Evolutionary conservation across 176 grass and related monocot species (phyloP), one percentile per base, ranked within the genome.

Genomic region (Typha latifolia): DNA sequence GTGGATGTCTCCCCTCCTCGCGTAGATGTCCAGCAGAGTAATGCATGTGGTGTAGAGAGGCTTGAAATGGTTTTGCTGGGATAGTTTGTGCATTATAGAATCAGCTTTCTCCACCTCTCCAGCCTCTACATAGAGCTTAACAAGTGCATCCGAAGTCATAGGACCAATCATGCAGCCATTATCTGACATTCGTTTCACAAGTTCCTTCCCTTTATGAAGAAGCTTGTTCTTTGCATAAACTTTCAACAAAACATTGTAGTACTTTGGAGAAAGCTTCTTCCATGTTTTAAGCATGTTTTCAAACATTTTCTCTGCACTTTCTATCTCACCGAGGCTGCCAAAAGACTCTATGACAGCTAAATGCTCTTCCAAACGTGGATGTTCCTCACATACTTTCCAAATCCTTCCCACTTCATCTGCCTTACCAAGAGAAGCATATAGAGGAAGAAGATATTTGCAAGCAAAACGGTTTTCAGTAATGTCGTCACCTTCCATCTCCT

Each of bases 321-420:
- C 73, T 3, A 76, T 27, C 3, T 61, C 20, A 20, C 64, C 64
- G 11, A 76, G 49, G 13, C 16, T 67, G 12, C 64, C 73, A 50
- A 63, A 76, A 21, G 73, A 63, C 18, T 76, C 73, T 1, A 76
- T 76, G 15, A 63, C 73, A 67, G 73, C 73, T 59, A 61, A 9
- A 52, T 49, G 61, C 64, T 76, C 73, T 4, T 57, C 29, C 12
- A 61, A 19, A 57, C 14, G 19, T 29, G 73, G 73, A 5, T 67
- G 56, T 12, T 48, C 31, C 20, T 61, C 73, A 18, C 73, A 76
- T 12, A 59, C 63, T 32, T 76, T 67, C 73, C 73, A 76, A 14
- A 76, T 43, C 65, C 73, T 67, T 59, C 50, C 73, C 34, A 76
- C 73, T 24, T 76, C 73, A 49, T 76, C 73, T 67, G 51, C 73